Evolutionary conservation across 495 filamentous ascomycete genomes (phyloP).

Genomic region (Aspergillus heteromorphus): DNA sequence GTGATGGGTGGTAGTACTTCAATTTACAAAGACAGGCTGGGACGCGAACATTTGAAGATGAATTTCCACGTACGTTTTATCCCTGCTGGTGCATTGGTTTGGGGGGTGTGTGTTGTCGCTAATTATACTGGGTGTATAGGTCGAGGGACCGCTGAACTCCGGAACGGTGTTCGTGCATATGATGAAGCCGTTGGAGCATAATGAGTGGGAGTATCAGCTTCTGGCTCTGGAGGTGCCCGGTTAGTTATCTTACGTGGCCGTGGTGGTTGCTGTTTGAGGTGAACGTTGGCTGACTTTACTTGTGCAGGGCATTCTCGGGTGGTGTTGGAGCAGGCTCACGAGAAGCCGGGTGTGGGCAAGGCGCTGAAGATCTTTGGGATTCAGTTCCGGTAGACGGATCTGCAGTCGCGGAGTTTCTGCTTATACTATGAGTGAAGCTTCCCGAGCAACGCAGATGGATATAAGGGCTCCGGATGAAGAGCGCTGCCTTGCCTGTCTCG

Average conservation of each 20-base stretch:
- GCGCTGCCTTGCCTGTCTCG: neutral
- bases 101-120: too few species aligned
- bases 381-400: conserved; percentile 40
- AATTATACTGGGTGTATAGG: conserved; percentile 43
- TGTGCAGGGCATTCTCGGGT: conserved; percentile 38
- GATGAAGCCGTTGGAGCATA: conserved; percentile 54
- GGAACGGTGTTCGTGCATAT: conserved; percentile 77
- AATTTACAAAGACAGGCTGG: conserved; percentile 61
- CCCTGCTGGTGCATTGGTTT: too few species aligned
- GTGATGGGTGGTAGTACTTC: conserved; percentile 47
- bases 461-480: too few species aligned
- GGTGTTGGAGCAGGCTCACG: conserved; percentile 42
- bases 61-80: conserved; percentile 79
- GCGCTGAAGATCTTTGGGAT: conserved; percentile 48
- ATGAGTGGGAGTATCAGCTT: conserved; percentile 74
- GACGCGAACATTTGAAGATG: conserved; percentile 78
- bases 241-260: conserved; percentile 6
- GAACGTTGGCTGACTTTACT: conserved; percentile 5
- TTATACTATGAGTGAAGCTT: too few species aligned
- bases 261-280: neutral
- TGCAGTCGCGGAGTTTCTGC: neutral
- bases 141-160: conserved; percentile 71
- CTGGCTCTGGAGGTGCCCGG: conserved; percentile 75
- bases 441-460: too few species aligned
- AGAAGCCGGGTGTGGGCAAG: conserved; percentile 33